These are phyloP conservation scores for Lithospermum erythrorhizon DNA, from an alignment of 257 asterid genomes.

Conservation along the genomic window DNA sequence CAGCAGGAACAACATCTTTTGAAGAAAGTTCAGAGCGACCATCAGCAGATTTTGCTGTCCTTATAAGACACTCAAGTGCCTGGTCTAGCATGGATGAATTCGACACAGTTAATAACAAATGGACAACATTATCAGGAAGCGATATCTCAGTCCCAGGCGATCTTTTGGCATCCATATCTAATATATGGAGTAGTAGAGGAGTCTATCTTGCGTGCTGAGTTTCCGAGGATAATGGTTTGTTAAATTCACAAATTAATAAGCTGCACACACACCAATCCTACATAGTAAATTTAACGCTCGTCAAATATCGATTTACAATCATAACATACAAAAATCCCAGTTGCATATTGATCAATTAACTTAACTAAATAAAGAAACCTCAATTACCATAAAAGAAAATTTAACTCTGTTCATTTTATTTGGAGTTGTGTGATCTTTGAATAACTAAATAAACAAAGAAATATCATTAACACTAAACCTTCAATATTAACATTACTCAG, in stretches of 20 bases:
- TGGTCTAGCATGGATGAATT: slow-evolving; percentile 26
- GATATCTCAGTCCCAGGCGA: slow-evolving; percentile 11
- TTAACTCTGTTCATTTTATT: too few relatives aligned
- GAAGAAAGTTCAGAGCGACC: slow-evolving; percentile 58
- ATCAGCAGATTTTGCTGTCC: slow-evolving; percentile 41
- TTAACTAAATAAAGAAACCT: too few relatives aligned
- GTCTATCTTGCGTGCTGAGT: background rate
- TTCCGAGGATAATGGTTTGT: too few relatives aligned
- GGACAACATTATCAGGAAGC: slow-evolving; percentile 23
- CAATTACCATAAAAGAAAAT: too few relatives aligned
- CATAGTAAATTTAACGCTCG: too few relatives aligned
- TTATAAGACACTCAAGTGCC: slow-evolving; percentile 42
- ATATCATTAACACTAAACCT: too few relatives aligned
- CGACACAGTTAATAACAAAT: slow-evolving; percentile 32
- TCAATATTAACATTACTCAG: too few relatives aligned
- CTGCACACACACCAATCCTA: background rate
- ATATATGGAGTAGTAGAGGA: slow-evolving; percentile 4
- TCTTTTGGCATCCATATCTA: slow-evolving; percentile 23
- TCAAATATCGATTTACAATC: too few relatives aligned
- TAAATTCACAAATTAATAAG: background rate
- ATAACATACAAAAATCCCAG: too few relatives aligned
- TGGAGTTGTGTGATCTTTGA: too few relatives aligned
- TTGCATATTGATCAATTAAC: too few relatives aligned
- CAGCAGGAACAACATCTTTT: slow-evolving; percentile 20
- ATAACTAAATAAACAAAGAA: too few relatives aligned